Evolutionary conservation across 768 basidiomycete species (phyloP), one percentile per base, ranked within the genome.

Genomic region (Brasilioporus rufonigricans): DNA sequence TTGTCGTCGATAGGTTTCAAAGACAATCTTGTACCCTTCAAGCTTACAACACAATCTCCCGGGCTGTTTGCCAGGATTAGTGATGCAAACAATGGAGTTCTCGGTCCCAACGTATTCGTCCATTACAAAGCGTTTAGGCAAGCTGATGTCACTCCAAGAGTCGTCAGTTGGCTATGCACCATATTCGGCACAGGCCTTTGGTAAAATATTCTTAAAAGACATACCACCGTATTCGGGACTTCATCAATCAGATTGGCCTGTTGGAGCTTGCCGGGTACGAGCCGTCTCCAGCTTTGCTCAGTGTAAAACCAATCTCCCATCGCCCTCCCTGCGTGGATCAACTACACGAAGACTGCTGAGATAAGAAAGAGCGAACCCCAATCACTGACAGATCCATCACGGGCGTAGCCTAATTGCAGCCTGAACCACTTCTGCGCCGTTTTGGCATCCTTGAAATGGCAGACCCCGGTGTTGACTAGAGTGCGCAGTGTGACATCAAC

Each of bases 391-490:
- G 32, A 26, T 8, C 57, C 57, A 26, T 50, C 29, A 13, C 44
- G 40, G 16, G 53, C 53, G 18, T 41, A 47, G 26, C 33, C 32
- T 19, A 51, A 19, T 11, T 58, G 48, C 7, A 58, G 31, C 5
- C 12, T 27, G 21, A 48, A 58, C 57, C 57, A 58, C 27, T n/a
- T 41, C 13, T 27, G 27, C 8, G 57, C 57, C 27, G 21, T 49
- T 9, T 31, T 16, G 4, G 26, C 4, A 29, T 29, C 27, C 27
- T 29, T 29, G 27, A 29, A 29, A 29, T 29, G 27, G 27, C 27
- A 29, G 4, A 29, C 9, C 4, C 27, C 27, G 9, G 4, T 29
- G 27, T 5, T 4, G 27, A 9, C 4, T 29, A 9, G 5, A 29
- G 27, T 29, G 27, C 27, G 27, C 9, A 29, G 4, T 9, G 27